A percentile compares a stretch with the other conserved stretches of the same genome.
These are phyloP conservation scores for Ophiosphaerella herpotricha DNA, from an alignment of 2,329 filamentous ascomycete species.

Conservation along the genomic window DNA sequence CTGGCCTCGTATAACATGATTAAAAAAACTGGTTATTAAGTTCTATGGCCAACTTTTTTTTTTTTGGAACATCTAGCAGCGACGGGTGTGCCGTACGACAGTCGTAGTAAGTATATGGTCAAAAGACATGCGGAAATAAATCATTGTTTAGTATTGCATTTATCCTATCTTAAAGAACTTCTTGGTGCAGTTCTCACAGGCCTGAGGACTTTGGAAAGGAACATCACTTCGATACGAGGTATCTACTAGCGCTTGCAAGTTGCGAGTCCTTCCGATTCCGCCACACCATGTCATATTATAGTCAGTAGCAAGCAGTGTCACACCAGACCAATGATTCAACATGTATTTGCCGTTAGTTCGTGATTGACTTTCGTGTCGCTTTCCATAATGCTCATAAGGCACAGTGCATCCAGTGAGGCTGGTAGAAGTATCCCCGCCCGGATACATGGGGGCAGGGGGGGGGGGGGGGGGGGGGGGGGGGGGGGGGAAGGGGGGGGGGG, in stretches of 20 bases:
- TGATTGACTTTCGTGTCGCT: background rate
- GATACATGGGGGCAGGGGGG: background rate
- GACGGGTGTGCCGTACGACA: no score
- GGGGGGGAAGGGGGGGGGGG: background rate
- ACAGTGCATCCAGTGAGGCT: background rate
- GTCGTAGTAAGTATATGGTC: no score
- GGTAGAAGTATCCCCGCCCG: background rate
- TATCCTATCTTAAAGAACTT: no score
- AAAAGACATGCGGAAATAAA: no score
- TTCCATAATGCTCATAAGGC: conserved; percentile 5
- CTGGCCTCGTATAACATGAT: no score
- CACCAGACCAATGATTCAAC: conserved; percentile 4
- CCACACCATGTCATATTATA: conserved; percentile 4
- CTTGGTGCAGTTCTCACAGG: no score
- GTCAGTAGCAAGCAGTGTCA: background rate
- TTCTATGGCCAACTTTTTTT: no score
- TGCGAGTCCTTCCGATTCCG: background rate
- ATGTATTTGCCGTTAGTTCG: background rate
- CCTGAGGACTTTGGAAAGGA: background rate
- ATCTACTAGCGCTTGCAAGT: background rate
- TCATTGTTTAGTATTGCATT: no score
- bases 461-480: background rate
- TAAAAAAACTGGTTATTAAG: no score
- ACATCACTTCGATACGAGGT: background rate
- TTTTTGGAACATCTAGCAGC: no score